Evolutionary conservation across 1,284 basidiomycete genomes (phyloP).

Genomic region (Malassezia brasiliensis): DNA sequence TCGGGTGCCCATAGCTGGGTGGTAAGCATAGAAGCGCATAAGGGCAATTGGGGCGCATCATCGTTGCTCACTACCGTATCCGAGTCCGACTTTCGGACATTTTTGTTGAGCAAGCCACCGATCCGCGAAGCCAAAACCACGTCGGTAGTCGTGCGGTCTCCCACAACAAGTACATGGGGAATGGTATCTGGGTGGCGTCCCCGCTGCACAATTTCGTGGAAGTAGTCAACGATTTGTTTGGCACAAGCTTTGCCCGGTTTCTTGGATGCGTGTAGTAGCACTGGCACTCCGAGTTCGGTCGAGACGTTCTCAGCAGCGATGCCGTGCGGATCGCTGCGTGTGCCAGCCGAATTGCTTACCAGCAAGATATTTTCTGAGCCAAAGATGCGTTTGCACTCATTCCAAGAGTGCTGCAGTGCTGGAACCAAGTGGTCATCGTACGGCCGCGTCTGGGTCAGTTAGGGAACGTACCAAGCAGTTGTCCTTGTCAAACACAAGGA

Average conservation of each 20-base stretch:
- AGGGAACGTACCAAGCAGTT: constrained; percentile 68
- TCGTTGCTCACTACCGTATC: background rate
- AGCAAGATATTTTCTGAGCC: constrained; percentile 71
- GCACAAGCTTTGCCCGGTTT: constrained; percentile 66
- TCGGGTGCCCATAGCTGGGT: constrained; percentile 43
- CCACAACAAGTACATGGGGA: constrained; percentile 51
- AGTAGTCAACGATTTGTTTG: constrained; percentile 59
- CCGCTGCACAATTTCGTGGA: constrained; percentile 36
- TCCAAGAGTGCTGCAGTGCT: constrained; percentile 62
- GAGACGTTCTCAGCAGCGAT: constrained; percentile 80
- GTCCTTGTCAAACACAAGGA: constrained; percentile 90
- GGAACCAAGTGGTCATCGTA: constrained; percentile 30
- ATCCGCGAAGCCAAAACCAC: constrained; percentile 70
- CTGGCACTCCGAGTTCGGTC: constrained; percentile 65
- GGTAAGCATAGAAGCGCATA: constrained; percentile 46
- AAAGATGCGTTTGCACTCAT: constrained; percentile 62
- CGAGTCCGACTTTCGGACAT: background rate
- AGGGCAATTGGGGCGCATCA: constrained; percentile 1
- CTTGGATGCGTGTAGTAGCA: constrained; percentile 64
- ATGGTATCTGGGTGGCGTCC: constrained; percentile 21
- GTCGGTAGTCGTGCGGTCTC: constrained; percentile 85
- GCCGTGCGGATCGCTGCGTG: constrained; percentile 66
- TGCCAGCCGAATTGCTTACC: constrained; percentile 88
- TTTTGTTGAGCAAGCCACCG: background rate
- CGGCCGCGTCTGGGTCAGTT: constrained; percentile 35